Base-by-base conservation (phyloP, 345 rosid genomes). In the Abelmoschus esculentus region DNA sequence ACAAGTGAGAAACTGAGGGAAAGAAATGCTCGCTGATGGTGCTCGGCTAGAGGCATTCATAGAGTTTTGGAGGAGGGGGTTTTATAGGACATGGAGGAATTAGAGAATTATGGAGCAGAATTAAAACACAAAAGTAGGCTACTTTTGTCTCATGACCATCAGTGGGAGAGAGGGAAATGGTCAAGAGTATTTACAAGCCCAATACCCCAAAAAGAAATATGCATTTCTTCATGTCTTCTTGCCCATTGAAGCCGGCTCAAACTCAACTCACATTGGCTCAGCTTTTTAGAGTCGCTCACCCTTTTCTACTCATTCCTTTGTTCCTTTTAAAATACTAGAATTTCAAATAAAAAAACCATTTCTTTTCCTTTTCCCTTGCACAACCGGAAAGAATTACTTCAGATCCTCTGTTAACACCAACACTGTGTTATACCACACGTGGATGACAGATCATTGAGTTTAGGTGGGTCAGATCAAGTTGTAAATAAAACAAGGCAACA, bases 11-110 rank as follows among this genome's bases (percentile, higher is more conserved):
- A 18, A 10, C 15, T 5, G 22, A 52, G 9, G 57, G 19, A 52
- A 17, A 5, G 57, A 18, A 53, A 53, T 6, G 18, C 67, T 2
- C 26, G 72, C 2, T 50, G 69, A 15, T 42, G 63, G 36, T 46
- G 7, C 26, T 59, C 26, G 14, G 63, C 15, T 38, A 17, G 55
- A 7, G 28, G 70, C 14, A 42, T 7, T 54, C 32, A 12, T 44
- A 29, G 2, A 58, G 29, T 6, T 3, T 61, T 0, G 36, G 18
- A 19, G 13, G 28, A 28, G 44, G 22, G 50, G 17, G 7, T 58
- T 76, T 71, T 76, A 78, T 76, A 78, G 65, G 65, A 36, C 38
- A 12, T 4, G 31, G 57, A 49, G 44, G 40, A 55, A 11, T 28
- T 56, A 56, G 32, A 28, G 61, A 56, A 31, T 22, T 55, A 55